Evolutionary conservation across 2,329 filamentous ascomycete genomes (phyloP), one percentile per base, ranked within the genome.

Genomic region (Apiospora koreana): DNA sequence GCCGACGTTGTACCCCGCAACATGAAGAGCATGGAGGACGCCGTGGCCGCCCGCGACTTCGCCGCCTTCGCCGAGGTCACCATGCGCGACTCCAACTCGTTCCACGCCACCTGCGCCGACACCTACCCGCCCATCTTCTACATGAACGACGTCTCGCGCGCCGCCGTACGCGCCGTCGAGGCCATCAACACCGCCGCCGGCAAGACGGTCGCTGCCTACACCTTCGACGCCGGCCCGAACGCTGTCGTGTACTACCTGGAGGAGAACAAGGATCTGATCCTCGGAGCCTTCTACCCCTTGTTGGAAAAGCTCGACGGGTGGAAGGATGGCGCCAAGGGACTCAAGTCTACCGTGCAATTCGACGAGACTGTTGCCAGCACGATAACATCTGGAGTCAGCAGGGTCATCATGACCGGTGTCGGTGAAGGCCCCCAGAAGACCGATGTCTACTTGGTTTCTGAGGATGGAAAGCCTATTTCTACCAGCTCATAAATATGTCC

Each of bases 111-210:
- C 70, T 98, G 96, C 81, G 86, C 97, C 76, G 96, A 99, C 80
- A 98, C 96, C 1, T 94, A 94, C 83, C 96, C 97, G 62, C 96
- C 97, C 23, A 99, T 99, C 79, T 98, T 97, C 83, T 99, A 99
- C 86, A 91, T 99, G 87, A 99, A 98, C 83, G 96, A 99, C 80
- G 91, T 95, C 21, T 95, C 92, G 25, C 87, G 93, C 46, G 94
- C 95, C 1, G 94, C 95, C 7, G 94, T 99, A 71, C 88, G 94
- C 68, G 91, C 94, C 21, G 95, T 98, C 41, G 94, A 99, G 84
- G 88, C 91, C 75, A 93, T 98, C 83, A 99, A 99, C 79, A 86
- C 87, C 69, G 87, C 88, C 31, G 94, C 93, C 5, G 94, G 94
- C 69, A 92, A 90, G 83, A 91, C 89, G 0, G 88, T 98, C 23